A percentile compares a stretch with the other conserved stretches of the same genome.
Evolutionary conservation across 2,329 filamentous ascomycete genomes (phyloP).

Genomic region (Trichoderma endophyticum): DNA sequence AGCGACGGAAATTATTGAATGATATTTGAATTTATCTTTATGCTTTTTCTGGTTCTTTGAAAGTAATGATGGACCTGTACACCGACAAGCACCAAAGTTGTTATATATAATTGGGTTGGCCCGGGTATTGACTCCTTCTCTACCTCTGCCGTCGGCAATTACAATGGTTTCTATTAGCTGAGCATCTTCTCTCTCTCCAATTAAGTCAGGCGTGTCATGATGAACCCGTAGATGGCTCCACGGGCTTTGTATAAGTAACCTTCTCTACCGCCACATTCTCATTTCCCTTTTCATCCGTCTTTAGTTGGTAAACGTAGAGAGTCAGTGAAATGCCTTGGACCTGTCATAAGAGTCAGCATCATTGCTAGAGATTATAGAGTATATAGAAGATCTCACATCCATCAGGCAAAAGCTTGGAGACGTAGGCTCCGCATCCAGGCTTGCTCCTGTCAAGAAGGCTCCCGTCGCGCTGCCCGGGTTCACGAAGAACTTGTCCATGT

Average conservation of each 20-base stretch:
- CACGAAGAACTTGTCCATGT: constrained; percentile 72
- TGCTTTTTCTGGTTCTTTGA: constrained; percentile 20
- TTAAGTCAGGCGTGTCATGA: constrained; percentile 36
- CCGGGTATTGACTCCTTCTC: constrained; percentile 30
- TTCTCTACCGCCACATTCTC: constrained; percentile 83
- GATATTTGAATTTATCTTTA: constrained; percentile 31
- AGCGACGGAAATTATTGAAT: constrained; percentile 34
- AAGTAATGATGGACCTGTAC: not conserved
- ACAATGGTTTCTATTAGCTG: not conserved
- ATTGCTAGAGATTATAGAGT: not conserved
- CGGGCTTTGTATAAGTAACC: constrained; percentile 79
- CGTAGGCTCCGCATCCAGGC: constrained; percentile 63
- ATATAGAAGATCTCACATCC: constrained; percentile 67
- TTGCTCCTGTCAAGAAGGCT: constrained; percentile 58
- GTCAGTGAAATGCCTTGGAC: constrained; percentile 95
- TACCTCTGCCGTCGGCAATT: constrained; percentile 21
- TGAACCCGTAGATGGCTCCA: constrained; percentile 53
- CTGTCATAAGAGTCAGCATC: constrained; percentile 43
- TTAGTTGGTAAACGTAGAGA: constrained; percentile 87
- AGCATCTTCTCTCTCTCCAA: not conserved
- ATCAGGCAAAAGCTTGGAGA: constrained; percentile 93
- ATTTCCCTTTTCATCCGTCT: constrained; percentile 71
- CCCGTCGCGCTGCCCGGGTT: constrained; percentile 67
- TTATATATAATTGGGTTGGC: constrained; percentile 14
- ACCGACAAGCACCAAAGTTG: not conserved